Conservation (phyloP, 192 early-diverging fungal species). For the Backusella circina region DNA sequence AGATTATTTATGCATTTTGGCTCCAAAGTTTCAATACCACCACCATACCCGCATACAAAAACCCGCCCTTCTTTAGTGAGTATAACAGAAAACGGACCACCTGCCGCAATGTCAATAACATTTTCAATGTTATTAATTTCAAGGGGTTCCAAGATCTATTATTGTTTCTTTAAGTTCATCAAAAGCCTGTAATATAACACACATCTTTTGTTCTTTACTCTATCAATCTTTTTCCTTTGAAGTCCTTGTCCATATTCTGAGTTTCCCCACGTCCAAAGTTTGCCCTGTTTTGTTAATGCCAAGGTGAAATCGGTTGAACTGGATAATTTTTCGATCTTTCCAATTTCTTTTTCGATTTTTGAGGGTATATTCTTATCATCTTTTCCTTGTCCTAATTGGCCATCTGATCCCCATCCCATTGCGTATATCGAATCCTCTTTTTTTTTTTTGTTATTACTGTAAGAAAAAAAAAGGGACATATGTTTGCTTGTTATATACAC, state of each 20-base stretch:
- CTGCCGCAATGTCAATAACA: slow-evolving; percentile 58
- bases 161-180: slow-evolving; percentile 17
- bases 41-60: slow-evolving; percentile 65
- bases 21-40: slow-evolving; percentile 43
- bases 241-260: slow-evolving; percentile 75
- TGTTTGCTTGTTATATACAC: not conserved
- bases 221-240: slow-evolving; percentile 53
- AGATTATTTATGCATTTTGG: slow-evolving; percentile 33
- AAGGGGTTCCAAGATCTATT: slow-evolving; percentile 57
- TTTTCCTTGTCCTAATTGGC: slow-evolving; percentile 63
- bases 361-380: slow-evolving; percentile 34
- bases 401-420: slow-evolving; percentile 79
- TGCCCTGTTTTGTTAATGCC: slow-evolving; percentile 44
- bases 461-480: not conserved
- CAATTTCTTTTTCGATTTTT: not conserved
- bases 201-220: slow-evolving; percentile 32
- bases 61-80: slow-evolving; percentile 54
- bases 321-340: slow-evolving; percentile 44
- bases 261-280: slow-evolving; percentile 73
- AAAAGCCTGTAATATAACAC: not conserved
- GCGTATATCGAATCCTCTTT: slow-evolving; percentile 50
- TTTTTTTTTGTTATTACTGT: not conserved
- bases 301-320: slow-evolving; percentile 69
- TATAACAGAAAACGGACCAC: slow-evolving; percentile 60
- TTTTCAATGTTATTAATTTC: slow-evolving; percentile 33